Base-by-base conservation (phyloP, 352 stramenopile genomes). In the Globisporangium megalacanthum region DNA sequence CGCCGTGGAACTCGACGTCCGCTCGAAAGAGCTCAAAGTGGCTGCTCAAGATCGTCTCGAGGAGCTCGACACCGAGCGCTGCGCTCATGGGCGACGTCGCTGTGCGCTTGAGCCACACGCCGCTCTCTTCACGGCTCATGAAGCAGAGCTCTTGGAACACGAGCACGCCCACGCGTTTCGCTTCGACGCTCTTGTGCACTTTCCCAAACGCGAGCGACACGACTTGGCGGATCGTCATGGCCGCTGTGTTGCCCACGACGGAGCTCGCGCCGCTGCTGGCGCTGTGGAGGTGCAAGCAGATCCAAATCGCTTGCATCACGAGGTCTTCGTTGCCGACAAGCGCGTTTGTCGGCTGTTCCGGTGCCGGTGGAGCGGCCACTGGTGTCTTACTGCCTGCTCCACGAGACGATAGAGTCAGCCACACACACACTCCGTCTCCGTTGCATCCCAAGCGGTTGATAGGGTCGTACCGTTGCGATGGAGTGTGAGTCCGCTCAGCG, bases 131-230 rank as follows among this genome's bases (percentile, higher is more conserved):
- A 44, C 82, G 82, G 62, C 83, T 91, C 70, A 94, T 80, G 48
- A 89, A 88, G 57, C 83, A 95, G 31, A 95, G 64, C 57, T 95
- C 86, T 60, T 95, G 83, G 60, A 95, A 94, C 36, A 95, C 74
- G 50, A 95, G 59, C 33, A 95, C 81, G 6, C 85, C 83, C 2
- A 92, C 83, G 31, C 79, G 84, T 54, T 93, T 95, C 42, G 85
- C 81, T 46, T 81, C 75, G 0, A 63, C 55, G 39, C 74, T 92
- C 17, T 72, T 66, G 59, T 88, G 68, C 22, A 95, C 83, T 57
- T 90, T 89, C 10, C 83, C 82, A 45, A 95, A 96, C 31, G 86
- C 82, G 22, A 94, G 76, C 19, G 87, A 95, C 48, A 96, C 79
- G 20, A 96, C 58, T 62, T 96, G 87, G 1, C 86, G 79, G 61